Evolutionary conservation across 2,329 filamentous ascomycete species (phyloP).

Genomic region (Thelonectria rubi): DNA sequence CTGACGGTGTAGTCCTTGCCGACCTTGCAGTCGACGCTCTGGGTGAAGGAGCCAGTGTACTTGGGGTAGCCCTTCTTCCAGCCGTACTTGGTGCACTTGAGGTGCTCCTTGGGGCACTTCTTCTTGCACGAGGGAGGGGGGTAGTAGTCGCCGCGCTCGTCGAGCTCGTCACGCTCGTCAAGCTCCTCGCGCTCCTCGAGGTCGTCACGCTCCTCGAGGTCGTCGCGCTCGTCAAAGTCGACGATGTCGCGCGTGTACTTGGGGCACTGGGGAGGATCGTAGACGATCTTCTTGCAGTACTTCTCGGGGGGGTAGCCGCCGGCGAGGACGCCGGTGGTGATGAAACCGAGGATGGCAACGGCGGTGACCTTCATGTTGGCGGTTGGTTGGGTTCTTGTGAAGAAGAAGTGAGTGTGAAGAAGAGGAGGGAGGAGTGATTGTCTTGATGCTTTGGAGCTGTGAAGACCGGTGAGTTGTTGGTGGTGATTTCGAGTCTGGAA

Average conservation of each 20-base stretch:
- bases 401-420: constrained; percentile 2
- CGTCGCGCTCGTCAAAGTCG: constrained; percentile 9
- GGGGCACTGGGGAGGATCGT: constrained; percentile 20
- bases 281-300: constrained; percentile 22
- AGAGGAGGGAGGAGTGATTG: neutral
- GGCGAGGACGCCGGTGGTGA: constrained; percentile 31
- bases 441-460: constrained; percentile 14
- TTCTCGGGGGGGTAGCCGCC: constrained; percentile 7
- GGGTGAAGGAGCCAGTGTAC: constrained; percentile 18
- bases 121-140: constrained; percentile 25
- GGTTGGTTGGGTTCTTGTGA: neutral
- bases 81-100: constrained; percentile 31
- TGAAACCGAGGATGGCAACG: constrained; percentile 22
- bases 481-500: constrained; percentile 16
- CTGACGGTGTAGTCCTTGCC: constrained; percentile 32
- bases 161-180: constrained; percentile 11
- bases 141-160: constrained; percentile 10
- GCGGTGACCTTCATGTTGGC: constrained; percentile 6
- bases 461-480: constrained; percentile 12
- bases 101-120: constrained; percentile 32
- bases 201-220: constrained; percentile 13
- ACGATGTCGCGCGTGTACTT: constrained; percentile 19
- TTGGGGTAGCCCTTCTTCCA: constrained; percentile 25
- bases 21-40: constrained; percentile 22
- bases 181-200: constrained; percentile 17